Base-by-base conservation (phyloP, 2,329 filamentous ascomycete species). In the Thermochaetoides dissita region DNA sequence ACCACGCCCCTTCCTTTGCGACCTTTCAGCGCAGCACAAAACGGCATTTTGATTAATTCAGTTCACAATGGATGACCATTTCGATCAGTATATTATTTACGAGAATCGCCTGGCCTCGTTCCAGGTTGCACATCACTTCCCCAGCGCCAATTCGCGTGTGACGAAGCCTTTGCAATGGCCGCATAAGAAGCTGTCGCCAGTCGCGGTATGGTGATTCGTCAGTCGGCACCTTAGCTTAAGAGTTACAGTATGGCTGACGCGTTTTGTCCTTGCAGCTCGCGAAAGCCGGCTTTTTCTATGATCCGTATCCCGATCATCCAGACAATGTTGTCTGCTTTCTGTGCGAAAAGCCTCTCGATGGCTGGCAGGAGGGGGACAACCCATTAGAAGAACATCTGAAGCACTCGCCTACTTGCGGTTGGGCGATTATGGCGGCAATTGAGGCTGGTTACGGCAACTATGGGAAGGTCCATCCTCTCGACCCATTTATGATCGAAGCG, bases 311-410 rank as follows among this genome's bases (percentile, higher is more conserved):
- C 40, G 72, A 76, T 37, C 84, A 79, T 55, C 80, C 80, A 33
- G 91, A 98, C 60, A 96, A 96, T 60, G 84, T 84, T 38, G 74
- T 77, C 51, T 98, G 91, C 60, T 96, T 93, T 61, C 70, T 87
- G 33, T 98, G 91, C 64, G 68, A 77, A 48, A 83, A 85, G 58
- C 76, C 80, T 42, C 71, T 98, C 9, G 87, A 93, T 58, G 88
- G 87, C 46, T 98, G 91, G 91, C 89, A 96, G 55, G 71, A 80
- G 34, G 77, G 79, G 17, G 91, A 98, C 57, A 76, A 86, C 46
- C 85, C 91, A 0, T 67, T 93, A 5, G 70, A 72, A 39, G 91
- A 98, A 58, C 91, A 98, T 61, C 59, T 94, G 30, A 84, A 79
- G 50, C 84, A 94, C 57, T 82, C 85, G 2, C 73, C 78, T 2